Evolutionary conservation across 2,329 filamentous ascomycete genomes (phyloP).

Genomic region (Colletotrichum nymphaeae): DNA sequence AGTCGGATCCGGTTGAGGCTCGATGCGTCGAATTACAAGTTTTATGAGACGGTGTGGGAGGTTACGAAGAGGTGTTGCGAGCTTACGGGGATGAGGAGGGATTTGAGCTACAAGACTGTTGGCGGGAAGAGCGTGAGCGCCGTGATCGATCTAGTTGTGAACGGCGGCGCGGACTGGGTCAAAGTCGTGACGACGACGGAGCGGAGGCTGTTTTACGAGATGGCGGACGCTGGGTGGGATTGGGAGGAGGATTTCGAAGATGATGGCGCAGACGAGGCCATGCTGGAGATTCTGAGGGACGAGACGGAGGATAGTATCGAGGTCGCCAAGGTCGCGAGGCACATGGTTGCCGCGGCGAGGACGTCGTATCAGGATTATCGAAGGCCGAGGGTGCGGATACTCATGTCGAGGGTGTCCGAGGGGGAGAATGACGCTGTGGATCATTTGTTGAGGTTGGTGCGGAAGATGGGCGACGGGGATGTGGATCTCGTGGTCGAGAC

Average conservation of each 20-base stretch:
- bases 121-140: slow-evolving; percentile 6
- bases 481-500: slow-evolving; percentile 48
- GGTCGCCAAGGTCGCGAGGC: slow-evolving; percentile 43
- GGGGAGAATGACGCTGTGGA: slow-evolving; percentile 43
- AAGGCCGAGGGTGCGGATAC: slow-evolving; percentile 48
- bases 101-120: slow-evolving; percentile 21
- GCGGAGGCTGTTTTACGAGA: slow-evolving; percentile 48
- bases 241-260: slow-evolving; percentile 49
- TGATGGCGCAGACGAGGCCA: slow-evolving; percentile 49
- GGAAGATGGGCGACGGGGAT: slow-evolving; percentile 41
- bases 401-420: slow-evolving; percentile 47
- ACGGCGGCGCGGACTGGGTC: slow-evolving; percentile 34
- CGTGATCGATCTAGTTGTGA: slow-evolving; percentile 32
- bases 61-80: slow-evolving; percentile 33
- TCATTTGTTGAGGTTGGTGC: slow-evolving; percentile 45
- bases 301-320: slow-evolving; percentile 35
- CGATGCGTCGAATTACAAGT: slow-evolving; percentile 36
- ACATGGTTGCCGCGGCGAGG: slow-evolving; percentile 50
- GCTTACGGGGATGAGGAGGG: slow-evolving; percentile 27
- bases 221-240: slow-evolving; percentile 54
- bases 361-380: slow-evolving; percentile 49
- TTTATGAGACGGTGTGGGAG: slow-evolving; percentile 36
- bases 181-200: slow-evolving; percentile 37
- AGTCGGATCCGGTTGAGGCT: slow-evolving; percentile 21
- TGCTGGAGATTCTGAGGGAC: slow-evolving; percentile 40